Evolutionary conservation across 1,284 basidiomycete species (phyloP), one percentile per base, ranked within the genome.

Genomic region (Irpex sp.): DNA sequence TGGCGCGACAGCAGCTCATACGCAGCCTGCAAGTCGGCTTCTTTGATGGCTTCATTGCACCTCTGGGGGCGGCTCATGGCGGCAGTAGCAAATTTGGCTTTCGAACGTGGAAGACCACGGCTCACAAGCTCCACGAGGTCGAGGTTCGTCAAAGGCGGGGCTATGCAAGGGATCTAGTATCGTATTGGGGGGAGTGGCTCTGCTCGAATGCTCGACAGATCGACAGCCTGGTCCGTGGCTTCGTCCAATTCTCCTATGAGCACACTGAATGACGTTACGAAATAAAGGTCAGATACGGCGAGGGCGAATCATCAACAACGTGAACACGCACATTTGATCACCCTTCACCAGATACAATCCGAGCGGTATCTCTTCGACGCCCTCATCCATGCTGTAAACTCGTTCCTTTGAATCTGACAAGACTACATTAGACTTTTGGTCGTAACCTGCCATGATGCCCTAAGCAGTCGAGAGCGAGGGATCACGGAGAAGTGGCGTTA

Each of bases 321-420:
- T 33, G 7, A 36, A 62, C 7, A 81, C 87, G 72, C 66, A 98
- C 97, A 97, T 95, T 82, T 97, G 96, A 73, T 99, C 97, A 1
- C 97, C 97, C 72, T 98, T 94, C 70, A 99, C 92, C 68, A 99
- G 88, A 76, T 99, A 99, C 56, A 99, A 80, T 0, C 97, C 97
- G n/a, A 99, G 80, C 0, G 94, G 92, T 9, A 97, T 89, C 80
- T 98, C 95, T 77, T 98, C 94, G 36, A 98, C 95, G 21, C 92
- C 92, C 71, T 93, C 92, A 15, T 99, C 96, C 61, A 84, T 77
- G 70, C 91, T 93, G 75, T 93, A 97, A 39, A 97, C 89, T 68
- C 95, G 87, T 75, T 98, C 95, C 71, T 91, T 93, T 61, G 89
- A 92, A 72, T 95, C 92, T 19, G 94, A 90, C 57, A 98, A 85